Evolutionary conservation across 1,284 basidiomycete genomes (phyloP), one percentile per base, ranked within the genome.

Genomic region (Takashimella tepidaria): DNA sequence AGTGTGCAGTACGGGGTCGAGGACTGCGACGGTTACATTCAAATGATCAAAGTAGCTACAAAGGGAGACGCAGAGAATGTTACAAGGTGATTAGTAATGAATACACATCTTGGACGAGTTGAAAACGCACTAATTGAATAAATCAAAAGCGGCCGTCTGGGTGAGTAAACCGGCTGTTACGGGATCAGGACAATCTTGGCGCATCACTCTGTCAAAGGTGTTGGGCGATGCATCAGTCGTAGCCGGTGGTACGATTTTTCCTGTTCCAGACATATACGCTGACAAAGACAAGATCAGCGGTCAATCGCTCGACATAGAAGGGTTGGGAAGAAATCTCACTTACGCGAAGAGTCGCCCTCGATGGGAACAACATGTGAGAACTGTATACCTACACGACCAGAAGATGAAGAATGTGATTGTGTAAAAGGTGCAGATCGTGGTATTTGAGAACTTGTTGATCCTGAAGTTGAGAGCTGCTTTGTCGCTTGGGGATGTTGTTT

Each of bases 1-100:
- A 0, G 74, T 73, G 53, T 76, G 75, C 3, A 77, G 58, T 3
- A 64, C 60, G 2, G 67, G 66, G 47, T 76, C 75, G 45, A 76
- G 64, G 12, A 75, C 56, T 3, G 73, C 70, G 20, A 68, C 57
- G 2, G 61, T 63, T 2, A 58, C 54, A 51, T 70, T 70, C 19
- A 72, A 59, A 21, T 65, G 63, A 31, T 64, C 57, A 40, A 70
- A 69, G 54, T 66, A 70, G 55, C 60, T 63, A 53, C 19, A 43
- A 3, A 27, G 45, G 21, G 13, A n/a, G 37, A 26, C 8, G 8
- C 4, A 41, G 19, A n/a, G 13, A 23, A 25, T 25, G 4, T 12
- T 13, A n/a, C n/a, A 11, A 48, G 19, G 31, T 31, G 47, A 27
- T 4, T 10, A 19, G n/a, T n/a, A n/a, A n/a, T n/a, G n/a, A n/a